Percentiles rank a stretch among this genome's conserved stretches.
These are phyloP conservation scores for Huntiella savannae DNA, from an alignment of 2,329 filamentous ascomycete species.

Conservation along the genomic window DNA sequence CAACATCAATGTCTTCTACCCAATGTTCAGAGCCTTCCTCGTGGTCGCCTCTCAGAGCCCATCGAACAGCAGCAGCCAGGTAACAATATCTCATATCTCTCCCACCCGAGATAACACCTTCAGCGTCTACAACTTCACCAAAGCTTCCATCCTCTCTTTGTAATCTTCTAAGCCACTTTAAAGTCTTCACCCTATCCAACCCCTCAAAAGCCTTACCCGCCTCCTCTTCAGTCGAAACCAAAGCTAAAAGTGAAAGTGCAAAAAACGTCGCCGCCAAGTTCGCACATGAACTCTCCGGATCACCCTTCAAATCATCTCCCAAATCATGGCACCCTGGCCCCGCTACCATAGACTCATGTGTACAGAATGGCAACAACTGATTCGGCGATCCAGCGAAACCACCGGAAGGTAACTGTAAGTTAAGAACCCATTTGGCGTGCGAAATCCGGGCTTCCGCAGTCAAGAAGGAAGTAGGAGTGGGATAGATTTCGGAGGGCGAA, in stretches of 20 bases:
- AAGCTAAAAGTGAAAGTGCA: constrained; percentile 53
- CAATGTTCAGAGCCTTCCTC: constrained; percentile 29
- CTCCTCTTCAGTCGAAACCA: constrained; percentile 25
- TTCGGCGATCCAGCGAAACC: constrained; percentile 78
- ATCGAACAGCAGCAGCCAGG: constrained; percentile 61
- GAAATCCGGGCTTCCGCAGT: constrained; percentile 23
- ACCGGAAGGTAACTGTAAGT: constrained; percentile 66
- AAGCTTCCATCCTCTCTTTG: constrained; percentile 81
- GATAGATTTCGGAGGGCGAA: constrained; percentile 28
- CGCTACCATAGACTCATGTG: constrained; percentile 12
- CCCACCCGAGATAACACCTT: constrained; percentile 48
- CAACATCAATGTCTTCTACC: constrained; percentile 56
- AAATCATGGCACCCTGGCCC: background rate
- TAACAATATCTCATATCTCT: constrained; percentile 79
- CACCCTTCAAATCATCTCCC: background rate
- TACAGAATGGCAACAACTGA: constrained; percentile 27
- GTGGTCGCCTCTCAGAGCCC: constrained; percentile 53
- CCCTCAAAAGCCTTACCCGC: constrained; percentile 32
- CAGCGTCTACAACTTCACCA: constrained; percentile 54
- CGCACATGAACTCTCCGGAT: constrained; percentile 19
- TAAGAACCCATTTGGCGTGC: constrained; percentile 60
- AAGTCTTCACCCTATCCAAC: constrained; percentile 46
- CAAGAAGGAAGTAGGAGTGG: constrained; percentile 26
- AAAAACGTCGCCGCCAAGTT: constrained; percentile 83
- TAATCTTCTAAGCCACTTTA: constrained; percentile 55